Evolutionary conservation across 78 protist species (phyloP).

Genomic region (Dictyostelium citrinum): DNA sequence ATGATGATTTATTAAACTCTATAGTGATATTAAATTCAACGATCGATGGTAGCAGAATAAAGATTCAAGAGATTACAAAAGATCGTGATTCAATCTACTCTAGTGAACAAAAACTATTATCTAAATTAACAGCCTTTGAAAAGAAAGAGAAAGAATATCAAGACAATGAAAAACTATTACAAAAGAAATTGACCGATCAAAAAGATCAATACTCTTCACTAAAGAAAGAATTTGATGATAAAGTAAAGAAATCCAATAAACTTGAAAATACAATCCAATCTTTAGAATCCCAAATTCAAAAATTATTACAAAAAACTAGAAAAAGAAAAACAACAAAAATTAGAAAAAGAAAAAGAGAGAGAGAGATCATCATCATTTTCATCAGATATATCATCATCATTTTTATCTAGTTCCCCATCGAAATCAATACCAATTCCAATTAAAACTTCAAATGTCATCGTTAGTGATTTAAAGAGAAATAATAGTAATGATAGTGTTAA

Average conservation of each 20-base stretch:
- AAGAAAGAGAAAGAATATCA: not conserved
- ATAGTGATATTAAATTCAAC: not conserved
- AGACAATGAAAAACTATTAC: constrained; percentile 9
- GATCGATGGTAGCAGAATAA: constrained; percentile 3
- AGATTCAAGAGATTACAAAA: constrained; percentile 9
- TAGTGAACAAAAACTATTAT: not conserved
- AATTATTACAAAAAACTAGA: not conserved
- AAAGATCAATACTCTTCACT: not conserved
- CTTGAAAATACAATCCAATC: constrained; percentile 1
- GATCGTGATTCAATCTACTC: constrained; percentile 11
- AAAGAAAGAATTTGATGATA: constrained; percentile 35
- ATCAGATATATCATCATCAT: not conserved
- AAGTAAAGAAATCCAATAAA: not conserved
- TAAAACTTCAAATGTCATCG: not conserved
- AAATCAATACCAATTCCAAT: constrained; percentile 11
- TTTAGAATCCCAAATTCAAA: not conserved
- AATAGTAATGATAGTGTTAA: not conserved
- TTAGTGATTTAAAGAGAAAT: not conserved
- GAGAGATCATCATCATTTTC: not conserved
- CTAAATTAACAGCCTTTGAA: constrained; percentile 14
- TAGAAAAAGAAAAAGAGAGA: not conserved
- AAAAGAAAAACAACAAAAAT: not conserved
- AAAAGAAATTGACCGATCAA: not conserved
- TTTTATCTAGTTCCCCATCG: not conserved
- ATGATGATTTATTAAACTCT: not conserved